A percentile compares a stretch with the other conserved stretches of the same genome.
Evolutionary conservation across 1,284 basidiomycete genomes (phyloP).

Genomic region (Inonotus hispidus): DNA sequence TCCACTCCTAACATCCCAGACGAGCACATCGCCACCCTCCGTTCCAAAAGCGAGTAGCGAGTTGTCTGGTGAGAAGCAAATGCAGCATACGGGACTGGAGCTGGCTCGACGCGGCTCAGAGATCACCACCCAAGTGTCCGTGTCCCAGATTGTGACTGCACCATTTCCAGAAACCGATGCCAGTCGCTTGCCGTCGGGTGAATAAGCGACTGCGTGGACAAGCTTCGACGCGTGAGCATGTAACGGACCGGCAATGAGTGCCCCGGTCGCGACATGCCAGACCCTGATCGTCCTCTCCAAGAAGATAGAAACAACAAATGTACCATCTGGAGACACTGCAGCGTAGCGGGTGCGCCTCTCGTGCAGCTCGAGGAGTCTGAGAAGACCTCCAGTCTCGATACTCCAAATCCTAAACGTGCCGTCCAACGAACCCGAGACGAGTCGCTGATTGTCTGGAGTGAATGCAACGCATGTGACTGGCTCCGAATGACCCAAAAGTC

Average conservation of each 20-base stretch:
- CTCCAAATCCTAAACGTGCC: not conserved
- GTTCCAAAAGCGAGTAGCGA: not conserved
- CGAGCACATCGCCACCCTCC: not conserved
- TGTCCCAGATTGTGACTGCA: conserved; percentile 2
- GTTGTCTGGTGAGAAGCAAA: conserved; percentile 6
- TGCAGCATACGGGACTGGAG: not conserved
- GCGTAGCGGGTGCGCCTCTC: not conserved
- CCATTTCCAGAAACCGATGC: conserved; percentile 1
- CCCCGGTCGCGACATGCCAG: not conserved
- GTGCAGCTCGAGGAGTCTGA: not conserved
- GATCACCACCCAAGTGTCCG: not conserved
- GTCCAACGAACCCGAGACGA: not conserved
- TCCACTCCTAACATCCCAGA: not conserved
- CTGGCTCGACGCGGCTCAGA: not conserved
- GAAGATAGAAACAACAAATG: not conserved
- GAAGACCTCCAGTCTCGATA: not conserved
- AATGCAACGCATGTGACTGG: not conserved
- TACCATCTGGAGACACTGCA: not conserved
- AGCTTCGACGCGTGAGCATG: not conserved
- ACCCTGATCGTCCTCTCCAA: not conserved
- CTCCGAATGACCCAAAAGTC: not conserved
- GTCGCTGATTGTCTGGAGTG: not conserved
- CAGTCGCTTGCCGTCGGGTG: conserved; percentile 6
- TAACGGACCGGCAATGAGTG: not conserved
- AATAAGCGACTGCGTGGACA: not conserved